These are phyloP conservation scores for Trypanosoma theileri DNA, from an alignment of 208 protist species.

Conservation along the genomic window DNA sequence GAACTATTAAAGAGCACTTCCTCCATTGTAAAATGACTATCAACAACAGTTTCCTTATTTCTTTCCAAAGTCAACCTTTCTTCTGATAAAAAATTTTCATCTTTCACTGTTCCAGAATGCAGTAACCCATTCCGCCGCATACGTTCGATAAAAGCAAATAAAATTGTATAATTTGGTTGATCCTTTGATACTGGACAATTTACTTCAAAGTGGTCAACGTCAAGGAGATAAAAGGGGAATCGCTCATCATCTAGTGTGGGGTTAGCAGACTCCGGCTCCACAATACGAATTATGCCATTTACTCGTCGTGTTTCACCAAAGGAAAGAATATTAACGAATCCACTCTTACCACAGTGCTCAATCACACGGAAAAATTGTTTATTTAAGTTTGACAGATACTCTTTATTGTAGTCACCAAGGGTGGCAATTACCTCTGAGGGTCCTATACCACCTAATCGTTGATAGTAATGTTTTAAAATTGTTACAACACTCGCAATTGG, in stretches of 20 bases:
- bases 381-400: constrained; percentile 42
- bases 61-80: neutral
- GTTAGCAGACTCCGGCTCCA: constrained; percentile 67
- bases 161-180: constrained; percentile 52
- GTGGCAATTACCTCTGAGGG: constrained; percentile 58
- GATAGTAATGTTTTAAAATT: constrained; percentile 53
- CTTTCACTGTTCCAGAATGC: neutral
- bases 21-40: neutral
- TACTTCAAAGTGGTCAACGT: constrained; percentile 54
- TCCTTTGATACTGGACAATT: constrained; percentile 57
- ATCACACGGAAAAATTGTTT: constrained; percentile 56
- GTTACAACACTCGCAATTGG: constrained; percentile 60
- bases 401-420: constrained; percentile 59
- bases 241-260: constrained; percentile 51
- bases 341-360: constrained; percentile 25
- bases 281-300: constrained; percentile 48
- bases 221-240: constrained; percentile 54
- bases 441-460: constrained; percentile 46
- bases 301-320: constrained; percentile 62
- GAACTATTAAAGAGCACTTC: neutral
- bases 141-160: constrained; percentile 55
- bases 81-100: neutral
- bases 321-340: constrained; percentile 35
- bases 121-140: constrained; percentile 49
- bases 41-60: neutral